Percentiles rank a stretch among this genome's conserved stretches.
These are phyloP conservation scores for Protomyces lactucae-debilis DNA, from an alignment of 1,139 yeast species.

Conservation along the genomic window DNA sequence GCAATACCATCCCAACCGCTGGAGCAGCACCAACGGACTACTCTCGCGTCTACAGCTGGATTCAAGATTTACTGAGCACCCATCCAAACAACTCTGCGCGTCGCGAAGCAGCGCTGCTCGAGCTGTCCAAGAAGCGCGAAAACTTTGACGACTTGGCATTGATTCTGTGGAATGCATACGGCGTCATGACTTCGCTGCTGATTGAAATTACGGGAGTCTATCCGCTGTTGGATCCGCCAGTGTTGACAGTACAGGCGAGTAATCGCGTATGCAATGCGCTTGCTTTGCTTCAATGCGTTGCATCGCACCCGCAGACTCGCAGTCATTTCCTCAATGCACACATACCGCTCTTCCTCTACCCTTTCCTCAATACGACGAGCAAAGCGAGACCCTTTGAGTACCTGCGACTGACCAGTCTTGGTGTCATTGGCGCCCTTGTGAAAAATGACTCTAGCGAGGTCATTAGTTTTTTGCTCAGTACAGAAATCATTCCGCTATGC, in stretches of 20 bases:
- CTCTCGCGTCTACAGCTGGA: conserved; percentile 85
- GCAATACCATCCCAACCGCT: background rate
- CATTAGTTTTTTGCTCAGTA: conserved; percentile 78
- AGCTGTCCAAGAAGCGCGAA: conserved; percentile 88
- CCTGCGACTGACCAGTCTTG: conserved; percentile 82
- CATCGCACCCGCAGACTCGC: conserved; percentile 88
- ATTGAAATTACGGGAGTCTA: conserved; percentile 89
- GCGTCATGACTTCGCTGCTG: conserved; percentile 79
- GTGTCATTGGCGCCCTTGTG: conserved; percentile 94
- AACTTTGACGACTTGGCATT: conserved; percentile 90
- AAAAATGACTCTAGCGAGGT: conserved; percentile 96
- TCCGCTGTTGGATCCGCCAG: conserved; percentile 83
- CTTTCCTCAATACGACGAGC: conserved; percentile 86
- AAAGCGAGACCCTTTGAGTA: conserved; percentile 92
- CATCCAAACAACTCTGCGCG: conserved; percentile 15
- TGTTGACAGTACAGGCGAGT: conserved; percentile 76
- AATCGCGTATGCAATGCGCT: conserved; percentile 94
- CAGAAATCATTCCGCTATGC: conserved; percentile 93
- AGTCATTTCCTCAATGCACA: conserved; percentile 81
- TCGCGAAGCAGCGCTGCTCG: conserved; percentile 84
- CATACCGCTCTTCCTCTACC: conserved; percentile 84
- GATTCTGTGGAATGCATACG: conserved; percentile 92
- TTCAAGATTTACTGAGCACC: conserved; percentile 61
- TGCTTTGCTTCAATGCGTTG: conserved; percentile 92
- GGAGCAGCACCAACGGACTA: conserved; percentile 46